Evolutionary conservation across 169 alveolate species (phyloP).

Genomic region (Eimeria acervulina): DNA sequence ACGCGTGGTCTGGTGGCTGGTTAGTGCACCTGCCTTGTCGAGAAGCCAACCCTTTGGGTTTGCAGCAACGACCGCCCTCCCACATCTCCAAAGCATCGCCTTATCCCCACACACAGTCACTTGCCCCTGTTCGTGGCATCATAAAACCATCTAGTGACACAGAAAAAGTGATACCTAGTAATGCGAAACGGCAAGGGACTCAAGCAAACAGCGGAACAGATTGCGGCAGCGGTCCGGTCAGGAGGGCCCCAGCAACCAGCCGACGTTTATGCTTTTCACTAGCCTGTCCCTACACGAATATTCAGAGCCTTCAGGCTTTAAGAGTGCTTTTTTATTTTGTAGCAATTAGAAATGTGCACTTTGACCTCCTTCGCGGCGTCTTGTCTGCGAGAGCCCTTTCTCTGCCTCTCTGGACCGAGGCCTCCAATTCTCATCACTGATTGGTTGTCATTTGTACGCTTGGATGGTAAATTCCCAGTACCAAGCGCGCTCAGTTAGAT

Average conservation of each 20-base stretch:
- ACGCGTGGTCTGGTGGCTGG: background rate
- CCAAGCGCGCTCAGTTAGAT: background rate
- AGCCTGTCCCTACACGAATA: background rate
- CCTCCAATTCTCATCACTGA: background rate
- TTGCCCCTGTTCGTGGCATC: too few species aligned
- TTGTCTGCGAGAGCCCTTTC: background rate
- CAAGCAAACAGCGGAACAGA: background rate
- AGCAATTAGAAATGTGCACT: background rate
- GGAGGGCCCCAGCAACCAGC: constrained; percentile 11
- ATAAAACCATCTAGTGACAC: background rate
- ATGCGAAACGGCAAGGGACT: background rate
- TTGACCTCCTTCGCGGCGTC: background rate
- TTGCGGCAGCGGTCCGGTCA: constrained; percentile 4
- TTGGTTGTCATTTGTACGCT: background rate
- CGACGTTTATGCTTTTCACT: too few species aligned
- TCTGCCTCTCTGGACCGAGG: background rate
- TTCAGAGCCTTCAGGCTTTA: background rate
- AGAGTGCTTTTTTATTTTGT: background rate
- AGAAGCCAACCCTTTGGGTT: background rate
- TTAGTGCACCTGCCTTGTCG: background rate
- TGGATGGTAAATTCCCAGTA: background rate
- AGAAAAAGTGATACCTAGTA: background rate
- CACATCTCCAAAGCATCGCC: too few species aligned
- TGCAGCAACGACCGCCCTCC: background rate
- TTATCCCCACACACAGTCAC: background rate